A percentile compares a stretch with the other conserved stretches of the same genome.
Evolutionary conservation across 2,329 filamentous ascomycete genomes (phyloP).

Genomic region (Clarireedia hainanense): DNA sequence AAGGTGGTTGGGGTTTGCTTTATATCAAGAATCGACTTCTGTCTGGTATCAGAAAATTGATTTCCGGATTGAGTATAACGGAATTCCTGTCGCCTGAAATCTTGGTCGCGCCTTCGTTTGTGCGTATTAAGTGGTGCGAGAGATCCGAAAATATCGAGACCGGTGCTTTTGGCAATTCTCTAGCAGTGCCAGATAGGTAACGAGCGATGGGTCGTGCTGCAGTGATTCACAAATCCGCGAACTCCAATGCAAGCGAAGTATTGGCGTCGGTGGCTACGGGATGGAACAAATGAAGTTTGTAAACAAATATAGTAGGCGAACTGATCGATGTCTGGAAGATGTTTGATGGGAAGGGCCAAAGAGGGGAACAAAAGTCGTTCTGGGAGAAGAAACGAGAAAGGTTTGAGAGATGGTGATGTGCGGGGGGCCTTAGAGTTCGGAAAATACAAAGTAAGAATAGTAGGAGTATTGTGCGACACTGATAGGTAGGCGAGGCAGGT

Average conservation of each 20-base stretch:
- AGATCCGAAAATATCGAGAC: background rate
- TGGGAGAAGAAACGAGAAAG: background rate
- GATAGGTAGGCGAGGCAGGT: too few species aligned
- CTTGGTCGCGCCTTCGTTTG: background rate
- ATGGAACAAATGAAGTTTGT: too few species aligned
- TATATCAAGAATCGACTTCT: constrained; percentile 1
- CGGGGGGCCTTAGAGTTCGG: background rate
- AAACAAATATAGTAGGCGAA: too few species aligned
- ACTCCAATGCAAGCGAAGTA: too few species aligned
- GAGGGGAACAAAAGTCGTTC: background rate
- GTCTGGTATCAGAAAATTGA: background rate
- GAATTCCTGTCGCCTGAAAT: background rate
- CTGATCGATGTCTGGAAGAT: background rate
- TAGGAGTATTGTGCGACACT: too few species aligned
- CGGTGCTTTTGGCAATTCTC: too few species aligned
- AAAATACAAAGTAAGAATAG: background rate
- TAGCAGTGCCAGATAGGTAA: too few species aligned
- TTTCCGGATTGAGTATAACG: constrained; percentile 1
- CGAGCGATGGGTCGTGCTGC: too few species aligned
- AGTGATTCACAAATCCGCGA: too few species aligned
- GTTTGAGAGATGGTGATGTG: background rate
- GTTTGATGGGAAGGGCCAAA: background rate
- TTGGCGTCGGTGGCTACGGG: too few species aligned
- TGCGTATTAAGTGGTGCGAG: background rate
- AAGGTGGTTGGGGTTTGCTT: constrained; percentile 5